Evolutionary conservation across 2,329 filamentous ascomycete species (phyloP).

Genomic region (Stenocarpella maydis): DNA sequence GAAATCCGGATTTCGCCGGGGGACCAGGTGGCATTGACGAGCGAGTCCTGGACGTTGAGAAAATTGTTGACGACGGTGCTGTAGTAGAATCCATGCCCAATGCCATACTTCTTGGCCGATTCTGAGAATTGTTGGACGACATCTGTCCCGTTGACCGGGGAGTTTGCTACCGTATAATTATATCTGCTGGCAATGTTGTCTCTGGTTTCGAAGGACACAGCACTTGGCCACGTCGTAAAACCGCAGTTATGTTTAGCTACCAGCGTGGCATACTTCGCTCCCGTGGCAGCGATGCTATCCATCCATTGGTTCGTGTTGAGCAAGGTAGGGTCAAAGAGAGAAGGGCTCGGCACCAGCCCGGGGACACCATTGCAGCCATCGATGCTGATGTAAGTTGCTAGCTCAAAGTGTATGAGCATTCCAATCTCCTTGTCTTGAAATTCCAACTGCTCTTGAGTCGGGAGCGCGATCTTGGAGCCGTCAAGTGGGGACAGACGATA

Average conservation of each 20-base stretch:
- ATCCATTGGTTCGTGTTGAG: slow-evolving; percentile 43
- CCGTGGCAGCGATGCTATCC: slow-evolving; percentile 40
- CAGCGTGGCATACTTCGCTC: slow-evolving; percentile 43
- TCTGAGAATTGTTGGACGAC: slow-evolving; percentile 40
- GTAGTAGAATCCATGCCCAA: slow-evolving; percentile 44
- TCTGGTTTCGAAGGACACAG: slow-evolving; percentile 39
- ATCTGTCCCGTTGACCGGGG: slow-evolving; percentile 39
- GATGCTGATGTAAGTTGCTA: slow-evolving; percentile 40
- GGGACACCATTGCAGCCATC: slow-evolving; percentile 42
- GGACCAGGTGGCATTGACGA: slow-evolving; percentile 36
- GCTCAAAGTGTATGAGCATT: slow-evolving; percentile 41
- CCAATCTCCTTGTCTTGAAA: slow-evolving; percentile 42
- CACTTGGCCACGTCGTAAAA: slow-evolving; percentile 43
- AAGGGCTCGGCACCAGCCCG: slow-evolving; percentile 38
- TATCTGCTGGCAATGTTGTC: slow-evolving; percentile 40
- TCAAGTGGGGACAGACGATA: slow-evolving; percentile 41
- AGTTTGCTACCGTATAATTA: slow-evolving; percentile 42
- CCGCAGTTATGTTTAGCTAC: slow-evolving; percentile 45
- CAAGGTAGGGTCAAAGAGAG: slow-evolving; percentile 38
- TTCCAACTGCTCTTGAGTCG: slow-evolving; percentile 39
- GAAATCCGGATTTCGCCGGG: slow-evolving; percentile 38
- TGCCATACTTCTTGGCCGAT: slow-evolving; percentile 39
- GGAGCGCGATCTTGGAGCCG: slow-evolving; percentile 41
- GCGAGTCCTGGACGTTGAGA: slow-evolving; percentile 40
- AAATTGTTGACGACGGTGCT: slow-evolving; percentile 45